Evolutionary conservation across 2,329 filamentous ascomycete species (phyloP), one percentile per base, ranked within the genome.

Genomic region (Didymosphaeria variabile): DNA sequence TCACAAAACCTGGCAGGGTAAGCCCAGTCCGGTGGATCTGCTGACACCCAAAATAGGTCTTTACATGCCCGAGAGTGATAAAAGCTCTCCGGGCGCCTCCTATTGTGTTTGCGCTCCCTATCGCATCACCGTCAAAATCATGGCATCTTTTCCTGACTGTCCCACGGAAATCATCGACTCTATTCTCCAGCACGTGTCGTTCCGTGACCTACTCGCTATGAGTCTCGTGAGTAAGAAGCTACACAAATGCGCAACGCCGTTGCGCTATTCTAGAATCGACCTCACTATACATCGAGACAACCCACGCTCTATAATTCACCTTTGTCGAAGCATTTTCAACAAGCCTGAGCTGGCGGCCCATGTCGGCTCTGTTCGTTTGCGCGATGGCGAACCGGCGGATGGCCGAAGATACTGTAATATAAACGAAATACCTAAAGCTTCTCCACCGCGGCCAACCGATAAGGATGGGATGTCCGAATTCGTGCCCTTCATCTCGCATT

Each of bases 391-490:
- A 49, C 26, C 21, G 21, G 15, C 15, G 21, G 23, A n/a, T 49
- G 19, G 26, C 21, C 9, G 26, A 23, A n/a, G 21, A 29, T 26
- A 29, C 17, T 32, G 21, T 32, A 3, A 29, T 32, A 29, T 31
- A 26, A 32, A 12, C 46, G 17, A 32, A 49, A 29, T 26, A 49
- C 46, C 46, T n/a, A n/a, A 49, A 49, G 26, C 23, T 31, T 49
- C 46, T 49, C 46, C 46, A 31, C 46, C 26, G 26, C 46, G 17
- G 9, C 46, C 26, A 32, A 49, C 21, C 12, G 13, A 49, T 32
- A 23, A 49, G 46, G 46, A 49, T 49, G 46, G 46, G 15, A 49
- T 49, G 46, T 49, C 46, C 15, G 9, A 49, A 49, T 49, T 49
- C 31, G 46, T 49, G 23, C 46, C 46, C 23, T 49, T 49, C 15